Evolutionary conservation across 2,329 filamentous ascomycete genomes (phyloP), one percentile per base, ranked within the genome.

Genomic region (Phaeoacremonium minimum): DNA sequence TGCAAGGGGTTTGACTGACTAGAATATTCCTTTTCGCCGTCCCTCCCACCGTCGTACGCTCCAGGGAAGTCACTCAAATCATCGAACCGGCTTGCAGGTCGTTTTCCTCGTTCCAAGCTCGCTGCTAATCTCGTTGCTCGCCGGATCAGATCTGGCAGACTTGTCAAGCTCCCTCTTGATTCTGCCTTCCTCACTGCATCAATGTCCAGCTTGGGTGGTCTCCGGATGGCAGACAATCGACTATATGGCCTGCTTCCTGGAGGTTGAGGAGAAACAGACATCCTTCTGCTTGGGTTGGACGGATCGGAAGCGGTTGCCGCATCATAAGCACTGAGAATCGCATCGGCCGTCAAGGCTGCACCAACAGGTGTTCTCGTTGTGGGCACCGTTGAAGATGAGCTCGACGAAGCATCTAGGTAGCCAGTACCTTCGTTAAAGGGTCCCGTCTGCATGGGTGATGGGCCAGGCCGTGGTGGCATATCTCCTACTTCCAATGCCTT

Each of bases 71-170:
- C 69, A 28, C 63, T 62, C 12, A 80, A 52, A 15, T 74, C 70
- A 29, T 76, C 71, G 33, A 79, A 62, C 13, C 73, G 69, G 50
- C 79, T 83, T 15, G 67, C 76, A 18, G 79, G 79, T 46, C 79
- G 66, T 45, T 68, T 83, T 11, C 91, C 91, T 46, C 82, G 82
- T 51, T 97, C 91, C 40, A 98, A 81, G 61, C 95, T 89, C 0
- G 87, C 79, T 13, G 90, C 91, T 26, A 97, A 67, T 46, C 80
- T 80, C 1, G 91, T 97, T 9, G 93, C 93, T 48, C 93, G 79
- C 51, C 80, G 76, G 47, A 98, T 97, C 42, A 98, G 67, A 56
- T 97, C 93, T 0, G 90, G 85, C 41, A 98, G 67, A 60, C 90
- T 96, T 2, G 93, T 97, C 45, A 95, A 70, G 56, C 90, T 96